Conservation (phyloP, 1,139 yeast species). For the Hyphopichia fennica region DNA sequence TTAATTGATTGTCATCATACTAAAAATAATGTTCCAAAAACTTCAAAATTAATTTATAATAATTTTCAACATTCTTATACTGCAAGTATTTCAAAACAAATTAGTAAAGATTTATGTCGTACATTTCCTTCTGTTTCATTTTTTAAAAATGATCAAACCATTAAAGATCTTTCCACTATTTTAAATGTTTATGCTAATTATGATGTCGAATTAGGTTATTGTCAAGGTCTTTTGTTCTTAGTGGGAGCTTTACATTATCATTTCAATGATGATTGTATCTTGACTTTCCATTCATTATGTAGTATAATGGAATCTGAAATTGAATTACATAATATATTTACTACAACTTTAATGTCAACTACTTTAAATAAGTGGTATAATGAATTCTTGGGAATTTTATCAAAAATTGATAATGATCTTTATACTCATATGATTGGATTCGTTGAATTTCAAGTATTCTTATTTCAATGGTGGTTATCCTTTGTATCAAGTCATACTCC, state of each 20-base stretch:
- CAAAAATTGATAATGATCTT: constrained; percentile 41
- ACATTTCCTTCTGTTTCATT: constrained; percentile 52
- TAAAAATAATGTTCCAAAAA: constrained; percentile 32
- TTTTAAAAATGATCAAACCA: constrained; percentile 21
- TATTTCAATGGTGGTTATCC: constrained; percentile 69
- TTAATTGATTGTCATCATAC: constrained; percentile 22
- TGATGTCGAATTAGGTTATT: constrained; percentile 69
- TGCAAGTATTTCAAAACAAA: constrained; percentile 48
- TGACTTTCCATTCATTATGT: constrained; percentile 57
- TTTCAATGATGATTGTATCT: constrained; percentile 45
- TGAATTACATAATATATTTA: constrained; percentile 57
- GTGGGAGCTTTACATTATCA: constrained; percentile 62
- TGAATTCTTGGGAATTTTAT: constrained; percentile 52
- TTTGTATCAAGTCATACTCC: constrained; percentile 65
- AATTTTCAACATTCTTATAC: constrained; percentile 49
- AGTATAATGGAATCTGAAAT: constrained; percentile 63
- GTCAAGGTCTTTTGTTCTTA: constrained; percentile 68
- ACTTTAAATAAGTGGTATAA: constrained; percentile 55
- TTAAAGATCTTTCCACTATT: constrained; percentile 51
- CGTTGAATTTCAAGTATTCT: constrained; percentile 46
- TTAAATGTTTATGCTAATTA: constrained; percentile 67
- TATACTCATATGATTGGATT: constrained; percentile 43
- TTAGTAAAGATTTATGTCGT: constrained; percentile 60
- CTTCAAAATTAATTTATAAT: constrained; percentile 32
- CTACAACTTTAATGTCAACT: constrained; percentile 52